Evolutionary conservation across 306 rosid species (phyloP), one percentile per base, ranked within the genome.

Genomic region (Fagus sylvatica): DNA sequence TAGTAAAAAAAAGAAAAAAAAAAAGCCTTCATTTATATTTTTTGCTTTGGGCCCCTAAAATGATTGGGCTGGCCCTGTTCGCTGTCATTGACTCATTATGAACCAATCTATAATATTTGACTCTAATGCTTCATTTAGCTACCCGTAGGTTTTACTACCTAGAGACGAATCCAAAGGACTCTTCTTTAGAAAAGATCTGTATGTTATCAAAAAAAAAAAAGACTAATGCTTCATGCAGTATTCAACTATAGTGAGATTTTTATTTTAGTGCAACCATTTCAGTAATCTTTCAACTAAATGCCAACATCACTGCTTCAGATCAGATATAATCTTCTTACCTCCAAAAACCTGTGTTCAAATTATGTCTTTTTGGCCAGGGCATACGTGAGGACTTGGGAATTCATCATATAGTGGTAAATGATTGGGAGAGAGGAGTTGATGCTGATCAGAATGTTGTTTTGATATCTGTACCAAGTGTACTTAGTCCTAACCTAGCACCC

Each of bases 371-470:
- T 64, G 57, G 56, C 71, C 90, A 91, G 97, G 93, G 77, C 19
- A 83, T 89, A 74, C 85, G 83, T 0, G 54, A 84, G 66, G 97
- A 92, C 81, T 73, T 94, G 77, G 97, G 97, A 68, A 90, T 94
- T 82, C 98, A 94, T 89, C 97, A 94, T 79, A 89, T 94, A 79
- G 97, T 92, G 77, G 97, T 94, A 41, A 92, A 94, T 71, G 97
- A 94, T 68, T 94, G 98, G 98, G 79, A 83, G 43, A 89, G 97
- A 85, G 97, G 98, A 75, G 97, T 94, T 41, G 98, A 94, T 82
- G 96, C 97, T 0, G 97, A 92, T 74, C 97, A 92, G 85, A 94
- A 94, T 75, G 98, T 94, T 70, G 98, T 94, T 76, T 74, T 94
- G 86, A 90, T 94, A 85, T 94, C 97, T 7, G 84, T 94, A 49